These are phyloP conservation scores for Corinectria fuckeliana DNA, from an alignment of 2,329 filamentous ascomycete species.

Conservation along the genomic window DNA sequence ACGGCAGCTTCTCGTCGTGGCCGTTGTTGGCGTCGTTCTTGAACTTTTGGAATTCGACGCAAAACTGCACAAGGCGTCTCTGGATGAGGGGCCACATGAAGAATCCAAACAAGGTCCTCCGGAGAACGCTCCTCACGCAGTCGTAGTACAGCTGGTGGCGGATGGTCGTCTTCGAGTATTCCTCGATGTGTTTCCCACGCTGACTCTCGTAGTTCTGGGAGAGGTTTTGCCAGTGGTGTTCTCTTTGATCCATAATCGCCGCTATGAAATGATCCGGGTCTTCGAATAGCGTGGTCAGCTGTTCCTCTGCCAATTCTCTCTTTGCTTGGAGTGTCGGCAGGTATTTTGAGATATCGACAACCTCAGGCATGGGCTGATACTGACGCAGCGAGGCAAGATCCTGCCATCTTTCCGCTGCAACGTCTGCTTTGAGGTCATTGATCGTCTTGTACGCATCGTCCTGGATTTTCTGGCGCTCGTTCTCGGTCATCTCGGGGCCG, in stretches of 20 bases:
- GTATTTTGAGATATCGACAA: constrained; percentile 2
- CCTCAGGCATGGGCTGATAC: constrained; percentile 13
- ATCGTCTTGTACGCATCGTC: background rate
- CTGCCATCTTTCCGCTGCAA: constrained; percentile 6
- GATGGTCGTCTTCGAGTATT: background rate
- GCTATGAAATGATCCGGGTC: constrained; percentile 29
- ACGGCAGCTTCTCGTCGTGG: background rate
- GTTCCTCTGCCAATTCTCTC: constrained; percentile 15
- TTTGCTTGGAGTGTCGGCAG: constrained; percentile 5
- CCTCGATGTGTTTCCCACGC: background rate
- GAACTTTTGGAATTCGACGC: background rate
- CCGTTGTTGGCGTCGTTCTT: background rate
- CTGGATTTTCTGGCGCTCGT: background rate
- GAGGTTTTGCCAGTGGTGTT: constrained; percentile 34
- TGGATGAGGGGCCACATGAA: constrained; percentile 25
- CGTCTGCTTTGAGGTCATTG: background rate
- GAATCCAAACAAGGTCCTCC: constrained; percentile 30
- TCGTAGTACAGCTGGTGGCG: constrained; percentile 25
- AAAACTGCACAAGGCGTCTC: background rate
- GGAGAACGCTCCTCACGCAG: constrained; percentile 23
- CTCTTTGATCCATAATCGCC: constrained; percentile 26
- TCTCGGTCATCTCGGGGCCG: background rate
- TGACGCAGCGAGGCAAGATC: constrained; percentile 23
- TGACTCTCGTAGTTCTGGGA: constrained; percentile 1
- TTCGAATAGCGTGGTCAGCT: constrained; percentile 26